Percentiles rank a stretch among this genome's conserved stretches.
Conservation (phyloP, 2,329 filamentous ascomycete genomes). For the Emergomyces africanus region DNA sequence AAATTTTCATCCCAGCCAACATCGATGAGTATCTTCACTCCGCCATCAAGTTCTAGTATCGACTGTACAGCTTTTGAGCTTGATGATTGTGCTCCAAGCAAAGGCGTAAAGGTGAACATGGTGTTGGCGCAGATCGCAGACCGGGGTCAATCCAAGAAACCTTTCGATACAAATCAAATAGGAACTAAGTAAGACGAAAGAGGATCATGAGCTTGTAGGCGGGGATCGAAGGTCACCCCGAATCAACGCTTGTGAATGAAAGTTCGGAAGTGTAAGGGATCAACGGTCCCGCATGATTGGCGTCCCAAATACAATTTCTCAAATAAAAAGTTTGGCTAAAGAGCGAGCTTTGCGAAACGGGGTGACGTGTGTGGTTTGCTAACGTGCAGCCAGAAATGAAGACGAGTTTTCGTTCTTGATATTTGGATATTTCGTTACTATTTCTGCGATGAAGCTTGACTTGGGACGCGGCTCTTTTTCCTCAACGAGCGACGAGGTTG, state of each 20-base stretch:
- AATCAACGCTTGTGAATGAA: not conserved
- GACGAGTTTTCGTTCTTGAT: not conserved
- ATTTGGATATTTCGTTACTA: not conserved
- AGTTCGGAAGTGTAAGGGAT: not conserved
- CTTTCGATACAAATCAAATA: not conserved
- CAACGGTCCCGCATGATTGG: not conserved
- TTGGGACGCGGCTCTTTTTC: not conserved
- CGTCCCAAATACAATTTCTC: not conserved
- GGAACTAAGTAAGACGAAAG: not conserved
- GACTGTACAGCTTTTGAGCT: constrained; percentile 81
- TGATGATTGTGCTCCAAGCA: constrained; percentile 74
- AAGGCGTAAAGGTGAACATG: constrained; percentile 94
- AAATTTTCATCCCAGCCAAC: constrained; percentile 95
- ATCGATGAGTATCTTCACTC: constrained; percentile 88
- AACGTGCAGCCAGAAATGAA: not conserved
- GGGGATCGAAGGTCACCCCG: not conserved
- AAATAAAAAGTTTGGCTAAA: not conserved
- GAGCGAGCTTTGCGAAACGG: not conserved
- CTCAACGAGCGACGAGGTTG: not conserved
- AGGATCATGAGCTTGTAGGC: not conserved
- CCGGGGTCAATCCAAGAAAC: not conserved
- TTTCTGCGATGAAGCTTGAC: not conserved
- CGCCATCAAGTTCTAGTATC: constrained; percentile 91
- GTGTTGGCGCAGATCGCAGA: constrained; percentile 5
- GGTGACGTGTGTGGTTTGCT: not conserved